Percentiles rank a stretch among this genome's conserved stretches.
Conservation (phyloP, 352 stramenopile genomes). For the Phytophthora lateralis region DNA sequence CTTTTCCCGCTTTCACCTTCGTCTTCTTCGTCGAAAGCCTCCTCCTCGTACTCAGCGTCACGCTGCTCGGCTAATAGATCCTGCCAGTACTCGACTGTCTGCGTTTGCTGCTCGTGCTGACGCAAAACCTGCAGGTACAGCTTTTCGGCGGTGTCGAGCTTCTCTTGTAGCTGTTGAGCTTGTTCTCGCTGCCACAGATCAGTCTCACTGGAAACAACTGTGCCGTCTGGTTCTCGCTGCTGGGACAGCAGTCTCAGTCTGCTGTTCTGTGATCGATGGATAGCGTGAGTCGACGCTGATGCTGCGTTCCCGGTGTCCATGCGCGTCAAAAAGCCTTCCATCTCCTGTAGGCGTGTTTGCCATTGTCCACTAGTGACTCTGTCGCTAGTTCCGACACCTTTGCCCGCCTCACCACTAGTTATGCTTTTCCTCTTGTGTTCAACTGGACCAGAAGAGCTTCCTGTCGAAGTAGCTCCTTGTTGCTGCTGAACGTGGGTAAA, state of each 20-base stretch:
- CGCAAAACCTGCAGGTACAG: conserved; percentile 71
- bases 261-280: conserved; percentile 24
- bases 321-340: conserved; percentile 60
- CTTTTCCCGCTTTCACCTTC: conserved; percentile 22
- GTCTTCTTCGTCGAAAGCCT: conserved; percentile 35
- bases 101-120: conserved; percentile 68
- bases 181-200: conserved; percentile 45
- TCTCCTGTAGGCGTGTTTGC: conserved; percentile 48
- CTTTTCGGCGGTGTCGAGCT: conserved; percentile 75
- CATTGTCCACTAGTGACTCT: conserved; percentile 28
- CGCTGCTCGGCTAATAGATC: conserved; percentile 63
- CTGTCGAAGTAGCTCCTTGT: background rate
- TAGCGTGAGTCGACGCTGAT: background rate
- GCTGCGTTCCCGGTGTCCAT: conserved; percentile 16
- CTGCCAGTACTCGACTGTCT: conserved; percentile 65
- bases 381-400: background rate
- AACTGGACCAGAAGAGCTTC: background rate
- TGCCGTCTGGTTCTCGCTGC: conserved; percentile 10
- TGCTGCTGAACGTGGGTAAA: conserved; percentile 38
- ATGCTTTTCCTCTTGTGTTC: conserved; percentile 8
- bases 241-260: conserved; percentile 35
- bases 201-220: background rate
- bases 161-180: conserved; percentile 54
- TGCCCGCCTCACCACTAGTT: conserved; percentile 2
- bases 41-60: conserved; percentile 39